Conservation (phyloP, 495 filamentous ascomycete genomes). For the Neurospora sp. region DNA sequence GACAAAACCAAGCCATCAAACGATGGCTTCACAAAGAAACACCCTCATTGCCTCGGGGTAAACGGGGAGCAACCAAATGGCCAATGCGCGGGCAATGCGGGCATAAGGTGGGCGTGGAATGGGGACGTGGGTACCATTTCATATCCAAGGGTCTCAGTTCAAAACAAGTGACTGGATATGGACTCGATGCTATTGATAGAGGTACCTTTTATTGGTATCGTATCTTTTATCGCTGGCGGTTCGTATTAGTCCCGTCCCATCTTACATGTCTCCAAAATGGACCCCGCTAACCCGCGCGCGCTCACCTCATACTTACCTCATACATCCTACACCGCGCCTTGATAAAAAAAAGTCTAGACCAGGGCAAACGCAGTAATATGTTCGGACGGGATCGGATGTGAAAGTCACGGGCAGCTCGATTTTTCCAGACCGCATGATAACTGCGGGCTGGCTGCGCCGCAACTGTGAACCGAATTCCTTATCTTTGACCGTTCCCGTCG, state of each 20-base stretch:
- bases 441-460: neutral
- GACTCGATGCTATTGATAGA: neutral
- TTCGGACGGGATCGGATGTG: neutral
- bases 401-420: neutral
- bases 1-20: neutral
- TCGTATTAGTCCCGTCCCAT: neutral
- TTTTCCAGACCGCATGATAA: neutral
- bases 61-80: neutral
- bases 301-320: neutral
- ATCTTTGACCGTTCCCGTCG: neutral
- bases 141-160: neutral
- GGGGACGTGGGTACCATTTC: neutral
- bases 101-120: neutral
- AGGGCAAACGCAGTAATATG: neutral
- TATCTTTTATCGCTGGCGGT: too few species aligned
- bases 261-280: neutral
- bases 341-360: neutral
- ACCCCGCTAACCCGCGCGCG: neutral
- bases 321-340: neutral
- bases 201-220: neutral
- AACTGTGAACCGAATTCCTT: neutral
- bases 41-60: neutral
- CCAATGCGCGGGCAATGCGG: neutral
- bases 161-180: neutral
- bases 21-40: neutral